Conservation (phyloP, 495 filamentous ascomycete species). For the Xylaria grammica region DNA sequence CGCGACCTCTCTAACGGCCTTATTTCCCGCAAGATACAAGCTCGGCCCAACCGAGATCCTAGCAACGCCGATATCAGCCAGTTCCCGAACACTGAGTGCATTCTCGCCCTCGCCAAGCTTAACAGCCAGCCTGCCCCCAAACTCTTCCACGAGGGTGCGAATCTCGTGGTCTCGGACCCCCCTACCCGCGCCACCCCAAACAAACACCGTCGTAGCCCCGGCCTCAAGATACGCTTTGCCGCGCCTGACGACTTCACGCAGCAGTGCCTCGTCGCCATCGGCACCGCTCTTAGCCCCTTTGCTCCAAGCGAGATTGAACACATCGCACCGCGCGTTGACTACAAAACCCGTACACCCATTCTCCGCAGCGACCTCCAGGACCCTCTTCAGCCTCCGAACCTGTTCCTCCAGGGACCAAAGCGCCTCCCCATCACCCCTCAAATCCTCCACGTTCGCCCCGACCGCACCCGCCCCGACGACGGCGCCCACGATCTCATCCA, state of each 20-base stretch:
- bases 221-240: constrained; percentile 51
- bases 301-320: not conserved
- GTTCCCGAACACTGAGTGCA: constrained; percentile 37
- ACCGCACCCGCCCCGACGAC: constrained; percentile 1
- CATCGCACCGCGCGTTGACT: constrained; percentile 1
- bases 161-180: constrained; percentile 36
- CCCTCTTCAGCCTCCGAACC: not conserved
- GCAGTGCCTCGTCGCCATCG: not conserved
- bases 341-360: not conserved
- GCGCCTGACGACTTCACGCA: constrained; percentile 47
- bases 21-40: constrained; percentile 21
- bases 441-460: constrained; percentile 12
- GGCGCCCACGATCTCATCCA: constrained; percentile 31
- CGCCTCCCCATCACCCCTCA: not conserved
- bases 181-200: constrained; percentile 48
- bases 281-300: not conserved
- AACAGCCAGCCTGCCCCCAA: constrained; percentile 43
- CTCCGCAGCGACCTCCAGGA: not conserved
- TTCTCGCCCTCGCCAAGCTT: constrained; percentile 28
- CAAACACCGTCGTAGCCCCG: constrained; percentile 52
- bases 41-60: constrained; percentile 42
- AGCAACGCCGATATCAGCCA: constrained; percentile 45
- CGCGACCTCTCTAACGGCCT: constrained; percentile 38
- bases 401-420: not conserved
- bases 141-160: constrained; percentile 25